Evolutionary conservation across 1,284 basidiomycete species (phyloP), one percentile per base, ranked within the genome.

Genomic region (Austroboletus niveus): DNA sequence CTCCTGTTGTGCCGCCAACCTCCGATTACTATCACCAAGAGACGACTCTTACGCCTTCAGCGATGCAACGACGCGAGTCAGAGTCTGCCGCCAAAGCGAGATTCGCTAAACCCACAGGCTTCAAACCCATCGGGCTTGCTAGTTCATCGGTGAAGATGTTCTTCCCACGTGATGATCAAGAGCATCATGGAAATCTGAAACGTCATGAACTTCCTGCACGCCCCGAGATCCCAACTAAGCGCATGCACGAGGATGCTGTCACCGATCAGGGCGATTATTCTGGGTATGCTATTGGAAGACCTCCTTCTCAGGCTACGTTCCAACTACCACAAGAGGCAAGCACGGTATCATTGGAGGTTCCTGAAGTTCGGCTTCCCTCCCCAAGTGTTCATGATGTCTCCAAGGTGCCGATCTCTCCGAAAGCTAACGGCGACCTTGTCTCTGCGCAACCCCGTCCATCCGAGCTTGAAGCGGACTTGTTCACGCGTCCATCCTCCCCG

Each of bases 91-190:
- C 66, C 65, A 60, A 56, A 60, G 20, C 50, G 8, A 56, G 50
- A 45, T 35, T 56, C 38, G 8, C 55, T 57, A 84, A 75, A 64
- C 69, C 73, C 50, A 61, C 73, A 8, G 81, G 81, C 12, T 87
- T 88, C 69, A 85, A 79, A 60, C 85, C 87, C 1, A 84, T 88
- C 36, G 77, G 74, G 3, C 63, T 68, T 42, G 47, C 77, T 9
- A 86, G 75, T 58, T 84, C 80, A 14, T 75, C 84, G 3, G 71
- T 89, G 41, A 85, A 83, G 63, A 77, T 75, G 57, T 89, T 89
- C 65, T 89, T 89, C 62, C 87, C 87, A 42, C 79, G 77, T 46
- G 87, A 89, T 29, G 87, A 68, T 51, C 65, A 75, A n/a, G 72
- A 74, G 24, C 54, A 59, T 24, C 64, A 57, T 31, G 54, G 49